Evolutionary conservation across 768 basidiomycete species (phyloP), one percentile per base, ranked within the genome.

Genomic region (Agrocybe pediades): DNA sequence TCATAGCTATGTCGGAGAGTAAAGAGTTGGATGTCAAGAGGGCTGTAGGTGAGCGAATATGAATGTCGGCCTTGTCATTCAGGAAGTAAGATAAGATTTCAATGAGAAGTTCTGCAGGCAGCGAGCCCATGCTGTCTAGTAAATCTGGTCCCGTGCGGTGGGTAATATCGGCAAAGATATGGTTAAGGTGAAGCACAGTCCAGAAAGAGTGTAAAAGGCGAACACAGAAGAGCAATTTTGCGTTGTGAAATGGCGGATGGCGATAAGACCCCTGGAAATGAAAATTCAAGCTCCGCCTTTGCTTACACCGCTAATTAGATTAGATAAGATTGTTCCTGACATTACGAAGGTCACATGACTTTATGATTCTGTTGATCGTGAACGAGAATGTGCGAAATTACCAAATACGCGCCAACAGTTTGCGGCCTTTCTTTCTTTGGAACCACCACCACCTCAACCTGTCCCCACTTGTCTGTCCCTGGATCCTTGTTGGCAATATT

Each of bases 391-490:
- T 62, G 60, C 53, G 60, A 62, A 62, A 55, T 60, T 61, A 59
- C 62, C 68, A 74, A 76, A 72, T 65, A 72, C 61, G 58, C 60
- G 58, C 61, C 66, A 71, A 71, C 67, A 72, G 57, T n/a, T n/a
- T n/a, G n/a, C n/a, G n/a, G n/a, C n/a, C n/a, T n/a, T 55, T 62
- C 72, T 71, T 69, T 71, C 71, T 73, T 74, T 70, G 68, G 73
- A 69, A 74, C 75, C 75, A 73, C 70, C 73, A 76, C 71, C 66
- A 71, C 59, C 57, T 56, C 51, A 54, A 57, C 66, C 68, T 57
- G 60, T 66, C 65, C 68, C 68, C 67, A 49, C 30, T 41, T 55
- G 56, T 65, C 46, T 63, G 63, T 53, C 43, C 45, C 21, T 29
- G 43, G 51, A 47, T 44, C 47, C 42, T 52, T 44, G 16, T 49